These are phyloP conservation scores for Aspergillus phoenicis DNA, from an alignment of 2,329 filamentous ascomycete genomes.

Conservation along the genomic window DNA sequence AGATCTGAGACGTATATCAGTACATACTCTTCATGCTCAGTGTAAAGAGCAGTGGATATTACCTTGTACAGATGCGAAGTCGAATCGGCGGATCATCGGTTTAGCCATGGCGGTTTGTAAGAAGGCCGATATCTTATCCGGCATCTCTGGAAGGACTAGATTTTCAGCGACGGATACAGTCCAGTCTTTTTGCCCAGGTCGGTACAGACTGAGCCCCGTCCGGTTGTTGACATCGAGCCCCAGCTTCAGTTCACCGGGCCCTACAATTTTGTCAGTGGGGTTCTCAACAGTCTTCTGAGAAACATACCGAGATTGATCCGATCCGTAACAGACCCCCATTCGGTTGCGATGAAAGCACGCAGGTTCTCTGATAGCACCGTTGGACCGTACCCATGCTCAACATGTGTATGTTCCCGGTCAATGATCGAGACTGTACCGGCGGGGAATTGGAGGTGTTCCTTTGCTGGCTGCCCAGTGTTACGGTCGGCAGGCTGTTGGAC, in stretches of 20 bases:
- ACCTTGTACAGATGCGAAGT: constrained; percentile 61
- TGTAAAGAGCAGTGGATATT: constrained; percentile 2
- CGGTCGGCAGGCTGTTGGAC: constrained; percentile 56
- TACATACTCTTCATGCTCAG: neutral
- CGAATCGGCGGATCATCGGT: constrained; percentile 71
- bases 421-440: constrained; percentile 57
- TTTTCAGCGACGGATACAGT: constrained; percentile 74
- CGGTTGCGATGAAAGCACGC: constrained; percentile 73
- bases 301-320: constrained; percentile 70
- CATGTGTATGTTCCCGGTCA: constrained; percentile 64
- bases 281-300: neutral
- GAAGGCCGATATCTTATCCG: constrained; percentile 65
- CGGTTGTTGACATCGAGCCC: constrained; percentile 65
- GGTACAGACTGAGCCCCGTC: constrained; percentile 66
- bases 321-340: constrained; percentile 78
- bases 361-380: constrained; percentile 77
- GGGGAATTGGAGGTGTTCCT: constrained; percentile 41
- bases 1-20: constrained; percentile 56
- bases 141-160: constrained; percentile 62
- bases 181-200: constrained; percentile 75
- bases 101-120: constrained; percentile 60
- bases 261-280: constrained; percentile 34
- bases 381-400: constrained; percentile 60
- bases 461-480: constrained; percentile 29
- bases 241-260: constrained; percentile 71